These are phyloP conservation scores for Rhynchospora pubera DNA, from an alignment of 176 grass and related monocot species.

Conservation along the genomic window DNA sequence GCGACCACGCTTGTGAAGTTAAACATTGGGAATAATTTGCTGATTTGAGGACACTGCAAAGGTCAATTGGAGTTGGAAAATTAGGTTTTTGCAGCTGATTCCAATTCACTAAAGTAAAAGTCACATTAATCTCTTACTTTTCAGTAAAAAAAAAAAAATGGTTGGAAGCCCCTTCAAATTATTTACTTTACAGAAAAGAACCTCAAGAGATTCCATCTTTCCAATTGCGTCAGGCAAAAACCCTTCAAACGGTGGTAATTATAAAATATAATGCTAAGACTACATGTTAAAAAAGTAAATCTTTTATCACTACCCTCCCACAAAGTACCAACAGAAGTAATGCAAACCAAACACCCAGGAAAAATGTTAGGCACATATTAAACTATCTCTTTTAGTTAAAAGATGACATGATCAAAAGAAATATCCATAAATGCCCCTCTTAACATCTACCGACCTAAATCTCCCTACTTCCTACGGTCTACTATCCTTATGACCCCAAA, in stretches of 20 bases:
- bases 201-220: conserved; percentile 76
- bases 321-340: neutral
- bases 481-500: neutral
- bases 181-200: conserved; percentile 88
- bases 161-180: conserved; percentile 84
- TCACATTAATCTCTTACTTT: conserved; percentile 79
- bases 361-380: conserved; percentile 17
- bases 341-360: neutral
- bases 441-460: conserved; percentile 5
- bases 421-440: conserved; percentile 15
- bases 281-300: too few relatives aligned
- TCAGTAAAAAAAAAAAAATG: conserved; percentile 77
- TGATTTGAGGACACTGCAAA: too few relatives aligned
- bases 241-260: conserved; percentile 83
- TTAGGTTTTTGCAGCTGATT: conserved; percentile 60
- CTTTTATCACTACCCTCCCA: too few relatives aligned
- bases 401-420: conserved; percentile 13
- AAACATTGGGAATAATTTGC: too few relatives aligned
- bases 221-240: conserved; percentile 81
- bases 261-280: neutral
- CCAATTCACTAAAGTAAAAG: conserved; percentile 71
- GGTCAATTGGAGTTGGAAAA: too few relatives aligned
- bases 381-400: conserved; percentile 9
- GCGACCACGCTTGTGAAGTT: too few relatives aligned
- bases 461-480: conserved; percentile 12